Evolutionary conservation across 2,329 filamentous ascomycete species (phyloP).

Genomic region (Hypocrella siamensis): DNA sequence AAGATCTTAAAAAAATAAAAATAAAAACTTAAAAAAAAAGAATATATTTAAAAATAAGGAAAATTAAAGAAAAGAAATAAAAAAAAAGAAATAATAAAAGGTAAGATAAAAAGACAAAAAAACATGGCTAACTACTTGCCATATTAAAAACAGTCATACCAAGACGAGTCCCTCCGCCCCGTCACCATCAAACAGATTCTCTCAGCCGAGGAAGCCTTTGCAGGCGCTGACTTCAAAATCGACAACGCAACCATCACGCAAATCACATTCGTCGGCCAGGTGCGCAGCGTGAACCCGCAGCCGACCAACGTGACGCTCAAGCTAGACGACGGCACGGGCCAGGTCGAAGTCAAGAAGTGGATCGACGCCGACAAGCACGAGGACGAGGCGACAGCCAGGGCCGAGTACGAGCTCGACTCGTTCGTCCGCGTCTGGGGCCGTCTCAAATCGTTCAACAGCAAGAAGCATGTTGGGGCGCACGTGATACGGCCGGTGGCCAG

Average conservation of each 20-base stretch:
- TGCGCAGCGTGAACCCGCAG: conserved; percentile 74
- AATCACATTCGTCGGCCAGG: conserved; percentile 72
- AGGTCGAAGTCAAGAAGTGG: conserved; percentile 85
- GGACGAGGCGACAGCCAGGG: conserved; percentile 19
- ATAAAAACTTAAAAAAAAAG: no score
- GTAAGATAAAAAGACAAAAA: neutral
- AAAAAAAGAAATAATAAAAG: neutral
- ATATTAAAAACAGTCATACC: conserved; percentile 34
- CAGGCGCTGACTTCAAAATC: conserved; percentile 62
- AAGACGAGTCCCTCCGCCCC: conserved; percentile 77
- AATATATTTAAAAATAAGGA: neutral
- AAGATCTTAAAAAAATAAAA: no score
- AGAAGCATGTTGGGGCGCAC: conserved; percentile 66
- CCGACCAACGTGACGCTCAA: conserved; percentile 85
- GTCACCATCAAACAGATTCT: conserved; percentile 92
- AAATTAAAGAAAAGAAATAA: neutral
- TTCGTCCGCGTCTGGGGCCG: conserved; percentile 80
- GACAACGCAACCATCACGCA: conserved; percentile 61
- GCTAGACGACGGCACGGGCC: conserved; percentile 86
- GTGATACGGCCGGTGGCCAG: conserved; percentile 67
- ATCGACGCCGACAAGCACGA: conserved; percentile 49
- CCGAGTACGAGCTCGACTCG: conserved; percentile 51
- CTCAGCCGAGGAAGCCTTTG: conserved; percentile 63
- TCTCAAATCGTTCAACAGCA: conserved; percentile 71
- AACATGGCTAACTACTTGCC: neutral